A percentile compares a stretch with the other conserved stretches of the same genome.
Evolutionary conservation across 2,329 filamentous ascomycete species (phyloP).

Genomic region (Orbilia javanica): DNA sequence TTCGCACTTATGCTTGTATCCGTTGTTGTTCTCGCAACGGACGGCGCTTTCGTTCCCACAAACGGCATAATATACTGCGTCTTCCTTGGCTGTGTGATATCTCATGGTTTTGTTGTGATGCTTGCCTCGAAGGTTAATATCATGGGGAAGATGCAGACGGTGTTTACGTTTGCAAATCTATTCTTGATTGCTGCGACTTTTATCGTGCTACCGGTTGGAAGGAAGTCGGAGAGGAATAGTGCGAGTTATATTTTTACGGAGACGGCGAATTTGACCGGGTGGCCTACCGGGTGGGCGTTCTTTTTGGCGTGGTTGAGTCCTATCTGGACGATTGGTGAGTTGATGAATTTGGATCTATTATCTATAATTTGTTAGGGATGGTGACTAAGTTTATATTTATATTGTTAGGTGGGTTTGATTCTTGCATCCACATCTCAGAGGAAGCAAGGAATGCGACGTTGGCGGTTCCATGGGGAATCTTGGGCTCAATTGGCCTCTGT

Average conservation of each 20-base stretch:
- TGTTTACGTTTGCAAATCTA: constrained; percentile 71
- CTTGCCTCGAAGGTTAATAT: constrained; percentile 67
- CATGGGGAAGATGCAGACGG: constrained; percentile 73
- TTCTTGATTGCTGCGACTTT: constrained; percentile 71
- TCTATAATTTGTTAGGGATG: not conserved
- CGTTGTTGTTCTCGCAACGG: constrained; percentile 67
- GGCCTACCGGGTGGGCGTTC: constrained; percentile 72
- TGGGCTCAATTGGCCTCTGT: constrained; percentile 71
- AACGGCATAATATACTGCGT: constrained; percentile 72
- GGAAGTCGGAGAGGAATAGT: constrained; percentile 64
- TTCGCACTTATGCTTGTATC: constrained; percentile 73
- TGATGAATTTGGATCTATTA: not conserved
- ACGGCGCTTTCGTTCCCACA: constrained; percentile 72
- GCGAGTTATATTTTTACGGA: constrained; percentile 71
- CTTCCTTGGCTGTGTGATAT: constrained; percentile 70
- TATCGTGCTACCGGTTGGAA: constrained; percentile 71
- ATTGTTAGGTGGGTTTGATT: constrained; percentile 65
- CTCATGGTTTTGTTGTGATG: constrained; percentile 71
- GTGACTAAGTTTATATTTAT: too few relatives aligned
- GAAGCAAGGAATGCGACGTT: constrained; percentile 73
- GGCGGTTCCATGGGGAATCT: constrained; percentile 72
- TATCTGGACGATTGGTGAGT: constrained; percentile 71
- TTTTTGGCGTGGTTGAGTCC: constrained; percentile 74
- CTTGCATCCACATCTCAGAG: constrained; percentile 73
- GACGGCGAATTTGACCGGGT: constrained; percentile 71